Evolutionary conservation across 164 flowering plant species (phyloP).

Genomic region (Pachysandra terminalis): DNA sequence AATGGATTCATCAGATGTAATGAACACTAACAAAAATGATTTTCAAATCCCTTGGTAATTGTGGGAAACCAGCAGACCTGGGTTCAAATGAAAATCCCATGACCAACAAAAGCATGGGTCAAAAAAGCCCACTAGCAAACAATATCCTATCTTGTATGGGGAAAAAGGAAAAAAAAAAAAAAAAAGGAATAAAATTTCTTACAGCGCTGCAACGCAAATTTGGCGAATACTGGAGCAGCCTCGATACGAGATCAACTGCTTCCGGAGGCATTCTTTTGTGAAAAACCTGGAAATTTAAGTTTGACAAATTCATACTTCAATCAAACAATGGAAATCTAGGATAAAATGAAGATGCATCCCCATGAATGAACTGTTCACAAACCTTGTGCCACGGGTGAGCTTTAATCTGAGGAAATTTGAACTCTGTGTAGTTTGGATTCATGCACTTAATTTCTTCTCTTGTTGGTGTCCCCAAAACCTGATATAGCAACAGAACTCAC

Average conservation of each 20-base stretch:
- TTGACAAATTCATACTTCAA: neutral
- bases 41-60: no score
- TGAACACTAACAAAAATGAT: neutral
- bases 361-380: constrained; percentile 1
- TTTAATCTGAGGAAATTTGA: constrained; percentile 93
- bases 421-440: constrained; percentile 94
- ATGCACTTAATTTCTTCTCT: constrained; percentile 97
- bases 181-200: constrained; percentile 29
- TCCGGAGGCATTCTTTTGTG: constrained; percentile 83
- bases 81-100: no score
- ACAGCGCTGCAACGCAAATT: constrained; percentile 85
- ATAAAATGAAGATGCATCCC: constrained; percentile 5
- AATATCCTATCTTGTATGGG: neutral
- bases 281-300: constrained; percentile 57
- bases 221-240: constrained; percentile 96
- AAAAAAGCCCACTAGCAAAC: neutral
- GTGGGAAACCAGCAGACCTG: no score
- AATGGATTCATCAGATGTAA: neutral
- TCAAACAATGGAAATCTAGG: neutral
- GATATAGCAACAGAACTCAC: neutral
- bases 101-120: no score
- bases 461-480: constrained; percentile 94
- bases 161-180: neutral
- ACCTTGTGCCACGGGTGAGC: constrained; percentile 99
- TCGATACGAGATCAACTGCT: constrained; percentile 94